Evolutionary conservation across 73 alveolate species (phyloP), one percentile per base, ranked within the genome.

Genomic region (Halteria grandinella): DNA sequence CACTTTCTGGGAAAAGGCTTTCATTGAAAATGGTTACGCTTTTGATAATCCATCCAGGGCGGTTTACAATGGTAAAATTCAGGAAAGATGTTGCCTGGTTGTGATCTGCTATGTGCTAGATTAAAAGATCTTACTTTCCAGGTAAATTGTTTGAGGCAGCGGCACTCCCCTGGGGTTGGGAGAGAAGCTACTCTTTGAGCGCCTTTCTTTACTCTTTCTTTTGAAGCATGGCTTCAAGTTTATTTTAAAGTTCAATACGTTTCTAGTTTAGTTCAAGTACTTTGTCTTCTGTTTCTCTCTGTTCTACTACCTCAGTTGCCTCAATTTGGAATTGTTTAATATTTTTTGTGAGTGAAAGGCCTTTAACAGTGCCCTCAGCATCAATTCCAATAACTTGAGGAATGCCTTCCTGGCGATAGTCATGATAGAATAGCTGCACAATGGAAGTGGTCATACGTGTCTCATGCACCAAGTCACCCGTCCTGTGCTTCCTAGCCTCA

Each of bases 401-500:
- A 28, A 89, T 79, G 21, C 91, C 94, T 53, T 92, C 97, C 47
- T 87, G 62, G 55, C 95, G 79, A 40, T 87, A 95, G 50, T 89
- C 97, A 21, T 93, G 91, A 70, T 92, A 94, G 79, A 92, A 75
- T 41, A 92, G 47, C 64, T 94, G 84, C 20, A 93, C 72, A 12
- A 91, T 74, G 0, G 90, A 62, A 50, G 79, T 47, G 2, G 60
- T 87, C 31, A 88, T 59, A 63, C 58, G 62, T 31, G 74, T 71
- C 27, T 73, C 69, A 55, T 81, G 87, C 27, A 85, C 15, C 28
- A 71, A 66, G 28, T 55, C 81, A 44, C 99, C 97, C 25, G 69
- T 74, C 44, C 74, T 54, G 50, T 92, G 93, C 71, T 93, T 89
- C 72, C 95, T 79, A 44, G 92, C 95, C 55, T 92, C 95, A 27